phyloP scores from a whole-genome alignment of 2,329 filamentous ascomycete genomes.

The Septoria linicola region DNA sequence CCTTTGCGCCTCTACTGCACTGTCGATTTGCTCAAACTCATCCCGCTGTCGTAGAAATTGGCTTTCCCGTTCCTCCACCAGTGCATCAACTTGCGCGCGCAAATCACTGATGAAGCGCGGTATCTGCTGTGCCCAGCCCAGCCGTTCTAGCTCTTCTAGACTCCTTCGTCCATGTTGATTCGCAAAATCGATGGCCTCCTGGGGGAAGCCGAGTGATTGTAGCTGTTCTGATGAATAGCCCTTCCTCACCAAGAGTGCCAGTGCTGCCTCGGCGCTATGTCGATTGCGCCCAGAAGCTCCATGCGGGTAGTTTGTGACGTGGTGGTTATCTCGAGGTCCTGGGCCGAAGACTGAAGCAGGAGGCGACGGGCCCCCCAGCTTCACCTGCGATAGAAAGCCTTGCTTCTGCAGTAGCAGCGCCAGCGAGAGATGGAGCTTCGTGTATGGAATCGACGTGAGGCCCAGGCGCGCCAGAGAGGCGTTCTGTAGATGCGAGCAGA shows the following conservation, averaged over 20 bases:
- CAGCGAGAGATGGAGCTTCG: slow-evolving; percentile 75
- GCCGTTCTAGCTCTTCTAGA: slow-evolving; percentile 28
- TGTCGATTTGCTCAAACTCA: slow-evolving; percentile 2
- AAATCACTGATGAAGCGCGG: slow-evolving; percentile 26
- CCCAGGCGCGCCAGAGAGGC: slow-evolving; percentile 78
- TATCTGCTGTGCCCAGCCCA: slow-evolving; percentile 29
- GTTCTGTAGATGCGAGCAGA: slow-evolving; percentile 91
- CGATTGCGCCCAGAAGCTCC: slow-evolving; percentile 26
- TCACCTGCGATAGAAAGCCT: slow-evolving; percentile 78
- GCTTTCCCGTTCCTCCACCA: slow-evolving; percentile 18
- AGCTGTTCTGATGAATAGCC: slow-evolving; percentile 23
- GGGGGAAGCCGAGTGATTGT: slow-evolving; percentile 23
- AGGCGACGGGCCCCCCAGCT: slow-evolving; percentile 65
- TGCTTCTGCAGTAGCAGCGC: slow-evolving; percentile 75
- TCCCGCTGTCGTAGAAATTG: slow-evolving; percentile 16
- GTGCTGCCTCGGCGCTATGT: slow-evolving; percentile 31
- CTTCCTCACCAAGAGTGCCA: slow-evolving; percentile 30
- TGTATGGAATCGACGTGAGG: slow-evolving; percentile 77
- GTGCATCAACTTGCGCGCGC: slow-evolving; percentile 19
- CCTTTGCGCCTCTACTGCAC: not conserved
- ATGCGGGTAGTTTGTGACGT: slow-evolving; percentile 32
- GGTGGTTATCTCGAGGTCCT: slow-evolving; percentile 32
- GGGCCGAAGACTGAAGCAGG: slow-evolving; percentile 42
- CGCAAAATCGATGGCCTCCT: slow-evolving; percentile 32
- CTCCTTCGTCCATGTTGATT: slow-evolving; percentile 25